Evolutionary conservation across 768 basidiomycete species (phyloP).

Genomic region (Lenzites betulinus): DNA sequence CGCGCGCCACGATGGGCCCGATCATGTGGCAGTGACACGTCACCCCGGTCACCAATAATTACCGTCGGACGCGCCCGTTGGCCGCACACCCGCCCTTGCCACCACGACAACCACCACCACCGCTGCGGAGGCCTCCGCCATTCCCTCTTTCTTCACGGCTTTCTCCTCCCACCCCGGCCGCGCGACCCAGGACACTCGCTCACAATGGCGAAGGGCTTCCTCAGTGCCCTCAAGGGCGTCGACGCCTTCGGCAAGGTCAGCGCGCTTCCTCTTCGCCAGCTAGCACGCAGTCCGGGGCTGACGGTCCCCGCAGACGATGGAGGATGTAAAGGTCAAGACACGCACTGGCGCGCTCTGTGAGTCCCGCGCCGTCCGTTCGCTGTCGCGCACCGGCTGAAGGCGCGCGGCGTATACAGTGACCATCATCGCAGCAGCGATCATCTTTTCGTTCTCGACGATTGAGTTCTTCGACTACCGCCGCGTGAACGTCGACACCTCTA

Average conservation of each 20-base stretch:
- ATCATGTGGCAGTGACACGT: conserved; percentile 25
- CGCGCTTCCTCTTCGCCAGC: not conserved
- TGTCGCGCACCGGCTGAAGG: not conserved
- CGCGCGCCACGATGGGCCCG: conserved; percentile 11
- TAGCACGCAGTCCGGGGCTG: not conserved
- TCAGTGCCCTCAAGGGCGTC: conserved; percentile 81
- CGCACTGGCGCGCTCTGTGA: conserved; percentile 87
- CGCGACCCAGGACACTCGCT: conserved; percentile 20
- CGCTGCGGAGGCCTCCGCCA: conserved; percentile 4
- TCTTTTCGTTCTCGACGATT: conserved; percentile 86
- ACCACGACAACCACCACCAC: conserved; percentile 17
- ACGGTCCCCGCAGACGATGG: conserved; percentile 71
- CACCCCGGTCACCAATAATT: conserved; percentile 17
- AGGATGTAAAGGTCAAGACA: conserved; percentile 99
- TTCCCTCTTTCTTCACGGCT: conserved; percentile 12
- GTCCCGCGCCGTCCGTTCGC: conserved; percentile 28
- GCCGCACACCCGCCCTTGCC: not conserved
- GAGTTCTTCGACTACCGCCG: conserved; percentile 96
- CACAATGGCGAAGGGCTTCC: conserved; percentile 64
- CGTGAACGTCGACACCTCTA: conserved; percentile 84
- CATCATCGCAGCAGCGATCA: conserved; percentile 87
- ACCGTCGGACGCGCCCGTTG: conserved; percentile 7
- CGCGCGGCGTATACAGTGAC: conserved; percentile 64
- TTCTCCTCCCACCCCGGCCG: conserved; percentile 15
- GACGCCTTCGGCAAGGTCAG: conserved; percentile 99